These are phyloP conservation scores for Populus simonii DNA, from an alignment of 345 rosid species.

Conservation along the genomic window DNA sequence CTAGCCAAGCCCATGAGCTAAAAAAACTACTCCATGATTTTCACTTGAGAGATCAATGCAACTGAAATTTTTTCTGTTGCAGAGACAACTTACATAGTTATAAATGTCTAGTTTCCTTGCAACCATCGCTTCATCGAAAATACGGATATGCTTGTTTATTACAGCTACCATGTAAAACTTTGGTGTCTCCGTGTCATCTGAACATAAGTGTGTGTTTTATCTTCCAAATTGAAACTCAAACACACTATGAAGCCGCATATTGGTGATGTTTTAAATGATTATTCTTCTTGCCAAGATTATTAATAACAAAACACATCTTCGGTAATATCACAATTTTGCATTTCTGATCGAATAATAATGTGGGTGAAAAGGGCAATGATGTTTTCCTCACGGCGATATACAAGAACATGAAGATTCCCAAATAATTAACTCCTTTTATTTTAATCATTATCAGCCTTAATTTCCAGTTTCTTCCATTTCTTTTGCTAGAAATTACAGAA, in stretches of 20 bases:
- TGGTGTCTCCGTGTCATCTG: too few species aligned
- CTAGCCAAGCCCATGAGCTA: neutral
- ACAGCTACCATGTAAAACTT: conserved; percentile 12
- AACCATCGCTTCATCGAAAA: neutral
- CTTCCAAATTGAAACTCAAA: too few species aligned
- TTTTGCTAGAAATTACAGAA: too few species aligned
- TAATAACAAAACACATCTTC: neutral
- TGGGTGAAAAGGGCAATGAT: neutral
- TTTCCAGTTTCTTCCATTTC: too few species aligned
- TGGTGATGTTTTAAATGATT: too few species aligned
- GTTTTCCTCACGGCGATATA: neutral
- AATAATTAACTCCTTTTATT: too few species aligned
- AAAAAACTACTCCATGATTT: neutral
- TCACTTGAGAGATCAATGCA: neutral
- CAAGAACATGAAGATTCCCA: neutral
- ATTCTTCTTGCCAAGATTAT: neutral
- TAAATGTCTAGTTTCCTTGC: conserved; percentile 14
- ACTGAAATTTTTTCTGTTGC: conserved; percentile 25
- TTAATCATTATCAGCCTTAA: too few species aligned
- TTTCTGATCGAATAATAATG: too few species aligned
- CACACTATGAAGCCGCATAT: too few species aligned
- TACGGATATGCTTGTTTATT: conserved; percentile 10
- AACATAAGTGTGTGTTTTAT: too few species aligned
- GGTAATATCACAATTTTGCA: neutral
- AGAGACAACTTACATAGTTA: conserved; percentile 9